Conservation (phyloP, 2,329 filamentous ascomycete species). For the Fusarium verrucosum region DNA sequence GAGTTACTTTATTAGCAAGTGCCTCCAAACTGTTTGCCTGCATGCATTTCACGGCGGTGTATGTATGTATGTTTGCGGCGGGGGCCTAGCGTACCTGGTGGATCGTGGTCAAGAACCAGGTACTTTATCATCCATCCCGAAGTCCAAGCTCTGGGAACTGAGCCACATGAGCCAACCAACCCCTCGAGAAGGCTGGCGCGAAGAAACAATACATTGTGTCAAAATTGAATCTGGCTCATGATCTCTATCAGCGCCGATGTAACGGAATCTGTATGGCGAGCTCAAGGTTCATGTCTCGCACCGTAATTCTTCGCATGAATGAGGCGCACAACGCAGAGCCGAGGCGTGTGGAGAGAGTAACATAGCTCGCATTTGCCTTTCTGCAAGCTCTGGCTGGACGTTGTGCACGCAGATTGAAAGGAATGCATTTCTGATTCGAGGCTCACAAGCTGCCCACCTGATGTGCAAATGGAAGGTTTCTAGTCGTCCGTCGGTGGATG, state of each 20-base stretch:
- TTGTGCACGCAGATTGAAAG: constrained; percentile 18
- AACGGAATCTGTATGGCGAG: background rate
- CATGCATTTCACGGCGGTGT: constrained; percentile 31
- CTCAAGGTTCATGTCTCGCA: constrained; percentile 3
- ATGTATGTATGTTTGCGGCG: constrained; percentile 1
- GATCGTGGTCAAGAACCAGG: constrained; percentile 12
- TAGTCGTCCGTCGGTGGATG: background rate
- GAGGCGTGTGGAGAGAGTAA: constrained; percentile 13
- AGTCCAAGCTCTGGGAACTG: constrained; percentile 14
- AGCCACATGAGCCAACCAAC: constrained; percentile 16
- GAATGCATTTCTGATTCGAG: constrained; percentile 15
- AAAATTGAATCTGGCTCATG: background rate
- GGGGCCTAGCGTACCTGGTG: constrained; percentile 10
- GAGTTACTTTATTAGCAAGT: background rate
- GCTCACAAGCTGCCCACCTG: constrained; percentile 17
- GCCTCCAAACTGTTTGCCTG: constrained; percentile 5
- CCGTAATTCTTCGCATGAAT: constrained; percentile 1
- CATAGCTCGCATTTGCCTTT: constrained; percentile 23
- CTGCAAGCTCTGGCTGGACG: constrained; percentile 18
- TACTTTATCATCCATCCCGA: constrained; percentile 2
- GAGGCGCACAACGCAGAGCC: constrained; percentile 7
- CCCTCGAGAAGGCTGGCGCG: constrained; percentile 2
- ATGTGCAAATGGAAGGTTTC: background rate
- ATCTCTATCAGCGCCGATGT: background rate
- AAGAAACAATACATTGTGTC: background rate